Evolutionary conservation across 495 filamentous ascomycete species (phyloP), one percentile per base, ranked within the genome.

Genomic region (Massariosphaeria phaeospora): DNA sequence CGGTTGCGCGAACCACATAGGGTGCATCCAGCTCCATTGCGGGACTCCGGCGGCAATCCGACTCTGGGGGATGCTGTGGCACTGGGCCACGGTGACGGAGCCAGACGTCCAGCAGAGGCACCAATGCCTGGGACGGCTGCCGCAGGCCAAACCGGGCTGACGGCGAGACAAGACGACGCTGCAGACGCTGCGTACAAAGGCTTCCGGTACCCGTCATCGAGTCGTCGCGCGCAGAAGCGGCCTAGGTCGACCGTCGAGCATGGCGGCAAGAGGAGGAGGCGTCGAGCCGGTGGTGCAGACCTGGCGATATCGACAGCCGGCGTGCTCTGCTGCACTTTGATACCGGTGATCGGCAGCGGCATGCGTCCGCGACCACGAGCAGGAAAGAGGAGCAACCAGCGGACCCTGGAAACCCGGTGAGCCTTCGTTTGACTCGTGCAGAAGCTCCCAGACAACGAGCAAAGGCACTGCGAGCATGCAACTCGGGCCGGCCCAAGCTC

Each of bases 121-220:
- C 36, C 36, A 52, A 25, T 17, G 49, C 49, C 42, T 24, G 43
- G 44, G 43, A 49, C 44, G 42, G 53, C 53, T 49, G 53, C 53
- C 53, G 44, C 46, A 57, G 23, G 48, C 48, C 55, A 52, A 57
- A 58, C 55, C 55, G 45, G 55, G 55, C 48, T 52, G 47, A n/a
- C 46, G 55, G 55, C 55, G 43, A 41, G 55, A 31, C 40, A 44
- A 40, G 54, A 31, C 20, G 31, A 39, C 17, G 55, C n/a, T 36
- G 54, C 29, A 21, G 31, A 39, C 17, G 55, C n/a, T 49, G 45
- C 45, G 38, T 34, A 24, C 13, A 3, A 30, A 15, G 36, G n/a
- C 47, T 44, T 51, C 55, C 47, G 52, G 47, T 39, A 40, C 17
- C 48, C 55, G 15, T 17, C 12, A 17, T 39, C 21, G 49, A 52